Conservation (phyloP, 805 yeast genomes). For the Huiozyma naganishii region DNA sequence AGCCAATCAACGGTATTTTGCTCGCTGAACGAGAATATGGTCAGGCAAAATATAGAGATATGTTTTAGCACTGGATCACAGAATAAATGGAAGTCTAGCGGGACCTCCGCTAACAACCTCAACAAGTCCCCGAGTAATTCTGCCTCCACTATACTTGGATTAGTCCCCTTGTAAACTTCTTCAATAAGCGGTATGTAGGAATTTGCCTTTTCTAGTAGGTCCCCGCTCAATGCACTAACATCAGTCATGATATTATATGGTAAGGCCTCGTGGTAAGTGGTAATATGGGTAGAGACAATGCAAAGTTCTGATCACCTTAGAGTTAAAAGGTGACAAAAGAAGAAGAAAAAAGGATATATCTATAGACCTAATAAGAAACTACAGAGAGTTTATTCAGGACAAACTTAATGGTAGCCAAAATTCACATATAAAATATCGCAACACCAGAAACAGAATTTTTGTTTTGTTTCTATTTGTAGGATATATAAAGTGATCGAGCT, state of each 20-base stretch:
- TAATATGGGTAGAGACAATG: no score
- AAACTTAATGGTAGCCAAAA: no score
- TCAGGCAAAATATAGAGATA: conserved; percentile 42
- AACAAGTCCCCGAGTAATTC: conserved; percentile 31
- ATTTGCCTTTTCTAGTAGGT: conserved; percentile 7
- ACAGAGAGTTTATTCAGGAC: no score
- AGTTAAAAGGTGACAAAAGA: no score
- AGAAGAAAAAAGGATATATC: no score
- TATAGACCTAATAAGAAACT: no score
- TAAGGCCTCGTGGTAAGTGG: background rate
- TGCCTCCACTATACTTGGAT: conserved; percentile 20
- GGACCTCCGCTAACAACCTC: conserved; percentile 25
- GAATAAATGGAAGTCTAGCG: conserved; percentile 37
- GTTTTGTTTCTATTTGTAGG: no score
- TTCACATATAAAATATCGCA: no score
- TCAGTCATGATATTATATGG: background rate
- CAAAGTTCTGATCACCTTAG: no score
- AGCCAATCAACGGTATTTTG: conserved; percentile 36
- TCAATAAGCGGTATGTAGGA: conserved; percentile 17
- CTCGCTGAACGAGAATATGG: conserved; percentile 48
- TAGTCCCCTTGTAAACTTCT: conserved; percentile 21
- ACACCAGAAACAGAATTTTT: no score
- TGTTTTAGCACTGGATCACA: conserved; percentile 42
- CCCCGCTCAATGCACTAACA: conserved; percentile 1
- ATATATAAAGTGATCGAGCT: no score